Conservation (phyloP, 148 eudicot genomes). For the Persicaria tinctoria region DNA sequence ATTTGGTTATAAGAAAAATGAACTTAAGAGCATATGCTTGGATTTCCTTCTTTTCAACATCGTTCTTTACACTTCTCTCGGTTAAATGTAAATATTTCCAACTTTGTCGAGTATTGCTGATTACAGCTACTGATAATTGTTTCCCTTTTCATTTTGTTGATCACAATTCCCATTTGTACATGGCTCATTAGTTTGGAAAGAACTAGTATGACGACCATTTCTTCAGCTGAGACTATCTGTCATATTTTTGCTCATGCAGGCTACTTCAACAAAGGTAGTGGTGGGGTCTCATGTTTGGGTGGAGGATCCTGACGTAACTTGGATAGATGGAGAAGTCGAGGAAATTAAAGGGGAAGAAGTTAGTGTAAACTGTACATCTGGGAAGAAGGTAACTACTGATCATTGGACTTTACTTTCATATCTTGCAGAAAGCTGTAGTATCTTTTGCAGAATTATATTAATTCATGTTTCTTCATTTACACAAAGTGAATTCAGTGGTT, state of each 20-base stretch:
- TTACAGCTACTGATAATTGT: not conserved
- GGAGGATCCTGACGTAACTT: slow-evolving; percentile 80
- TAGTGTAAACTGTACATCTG: slow-evolving; percentile 38
- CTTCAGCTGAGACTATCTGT: not conserved
- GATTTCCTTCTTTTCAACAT: not conserved
- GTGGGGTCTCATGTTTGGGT: slow-evolving; percentile 94
- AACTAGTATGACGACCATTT: not conserved
- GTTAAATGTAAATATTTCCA: not conserved
- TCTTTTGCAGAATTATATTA: not conserved
- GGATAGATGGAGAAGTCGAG: slow-evolving; percentile 81
- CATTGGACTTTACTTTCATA: not conserved
- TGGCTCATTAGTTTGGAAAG: not conserved
- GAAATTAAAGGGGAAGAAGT: slow-evolving; percentile 59
- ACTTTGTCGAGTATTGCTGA: not conserved
- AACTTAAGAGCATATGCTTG: not conserved
- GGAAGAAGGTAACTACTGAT: slow-evolving; percentile 30
- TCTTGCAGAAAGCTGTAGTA: not conserved
- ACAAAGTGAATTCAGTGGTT: not conserved
- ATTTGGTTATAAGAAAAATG: not conserved
- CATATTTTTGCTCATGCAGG: not conserved
- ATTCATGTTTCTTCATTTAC: not conserved
- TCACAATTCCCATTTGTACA: not conserved
- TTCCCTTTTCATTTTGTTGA: not conserved
- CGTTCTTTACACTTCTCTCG: not conserved
- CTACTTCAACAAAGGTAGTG: slow-evolving; percentile 23